A percentile compares a stretch with the other conserved stretches of the same genome.
These are phyloP conservation scores for Penicillium macrosclerotiorum DNA, from an alignment of 495 filamentous ascomycete species.

Conservation along the genomic window DNA sequence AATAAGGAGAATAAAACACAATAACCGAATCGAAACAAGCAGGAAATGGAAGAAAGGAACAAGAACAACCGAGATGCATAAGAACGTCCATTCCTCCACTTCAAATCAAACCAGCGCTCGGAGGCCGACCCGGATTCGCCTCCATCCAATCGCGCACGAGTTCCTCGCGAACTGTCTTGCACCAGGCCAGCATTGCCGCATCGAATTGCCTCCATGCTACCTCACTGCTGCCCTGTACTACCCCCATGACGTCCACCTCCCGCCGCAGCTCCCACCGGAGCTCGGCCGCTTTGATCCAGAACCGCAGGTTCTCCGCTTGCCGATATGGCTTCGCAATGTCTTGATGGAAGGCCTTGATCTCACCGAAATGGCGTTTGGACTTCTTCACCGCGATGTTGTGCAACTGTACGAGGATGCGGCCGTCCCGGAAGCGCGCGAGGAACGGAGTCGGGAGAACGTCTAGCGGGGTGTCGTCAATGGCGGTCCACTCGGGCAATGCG, in stretches of 20 bases:
- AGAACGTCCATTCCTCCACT: slow-evolving; percentile 1
- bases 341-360: slow-evolving; percentile 81
- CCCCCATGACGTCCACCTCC: slow-evolving; percentile 79
- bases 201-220: slow-evolving; percentile 79
- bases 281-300: slow-evolving; percentile 94
- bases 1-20: too few relatives aligned
- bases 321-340: slow-evolving; percentile 94
- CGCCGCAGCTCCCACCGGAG: slow-evolving; percentile 89
- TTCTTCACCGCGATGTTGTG: slow-evolving; percentile 86
- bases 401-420: slow-evolving; percentile 75
- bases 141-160: slow-evolving; percentile 61
- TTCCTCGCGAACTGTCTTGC: slow-evolving; percentile 71
- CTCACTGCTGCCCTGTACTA: slow-evolving; percentile 67
- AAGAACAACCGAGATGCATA: slow-evolving; percentile 16
- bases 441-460: slow-evolving; percentile 68
- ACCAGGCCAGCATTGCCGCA: slow-evolving; percentile 75
- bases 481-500: slow-evolving; percentile 68
- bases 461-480: slow-evolving; percentile 45
- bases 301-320: slow-evolving; percentile 87
- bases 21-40: neutral
- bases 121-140: slow-evolving; percentile 24
- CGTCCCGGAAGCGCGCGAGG: slow-evolving; percentile 69
- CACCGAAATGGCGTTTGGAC: slow-evolving; percentile 84
- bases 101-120: slow-evolving; percentile 29
- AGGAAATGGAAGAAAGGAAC: slow-evolving; percentile 8